Percentiles rank a stretch among this genome's conserved stretches.
These are phyloP conservation scores for Ploettnerulaceae sp. DNA, from an alignment of 2,329 filamentous ascomycete species.

Conservation along the genomic window DNA sequence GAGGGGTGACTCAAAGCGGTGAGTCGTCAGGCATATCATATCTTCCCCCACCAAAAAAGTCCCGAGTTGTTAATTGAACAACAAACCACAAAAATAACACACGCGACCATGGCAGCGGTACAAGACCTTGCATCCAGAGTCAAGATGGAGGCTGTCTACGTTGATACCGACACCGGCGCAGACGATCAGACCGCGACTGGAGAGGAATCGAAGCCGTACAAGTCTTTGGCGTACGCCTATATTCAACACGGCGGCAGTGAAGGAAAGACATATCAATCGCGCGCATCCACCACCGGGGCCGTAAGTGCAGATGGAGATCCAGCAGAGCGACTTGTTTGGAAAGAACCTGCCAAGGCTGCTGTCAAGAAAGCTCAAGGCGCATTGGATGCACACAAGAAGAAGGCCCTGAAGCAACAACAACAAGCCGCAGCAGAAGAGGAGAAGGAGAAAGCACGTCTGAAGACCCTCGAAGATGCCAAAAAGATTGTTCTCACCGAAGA, in stretches of 20 bases:
- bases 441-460: slow-evolving; percentile 64
- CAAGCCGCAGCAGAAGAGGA: slow-evolving; percentile 66
- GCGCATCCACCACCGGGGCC: slow-evolving; percentile 60
- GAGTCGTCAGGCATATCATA: slow-evolving; percentile 9
- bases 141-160: slow-evolving; percentile 55
- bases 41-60: slow-evolving; percentile 16
- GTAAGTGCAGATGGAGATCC: slow-evolving; percentile 60
- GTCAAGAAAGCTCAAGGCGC: slow-evolving; percentile 78
- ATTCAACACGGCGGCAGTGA: slow-evolving; percentile 57
- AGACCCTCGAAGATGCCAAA: slow-evolving; percentile 74
- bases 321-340: slow-evolving; percentile 64
- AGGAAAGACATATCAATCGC: slow-evolving; percentile 59
- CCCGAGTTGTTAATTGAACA: slow-evolving; percentile 20
- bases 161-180: slow-evolving; percentile 74
- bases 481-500: slow-evolving; percentile 69
- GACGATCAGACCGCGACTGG: slow-evolving; percentile 65
- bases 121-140: slow-evolving; percentile 48
- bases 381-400: slow-evolving; percentile 75
- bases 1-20: slow-evolving; percentile 22
- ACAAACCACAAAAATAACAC: slow-evolving; percentile 1
- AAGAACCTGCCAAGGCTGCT: slow-evolving; percentile 76
- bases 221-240: slow-evolving; percentile 73
- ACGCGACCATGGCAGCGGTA: slow-evolving; percentile 31
- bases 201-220: slow-evolving; percentile 70
- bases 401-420: slow-evolving; percentile 73